Evolutionary conservation across 768 basidiomycete genomes (phyloP), one percentile per base, ranked within the genome.

Genomic region (Tubosaeta brunneosetosa): DNA sequence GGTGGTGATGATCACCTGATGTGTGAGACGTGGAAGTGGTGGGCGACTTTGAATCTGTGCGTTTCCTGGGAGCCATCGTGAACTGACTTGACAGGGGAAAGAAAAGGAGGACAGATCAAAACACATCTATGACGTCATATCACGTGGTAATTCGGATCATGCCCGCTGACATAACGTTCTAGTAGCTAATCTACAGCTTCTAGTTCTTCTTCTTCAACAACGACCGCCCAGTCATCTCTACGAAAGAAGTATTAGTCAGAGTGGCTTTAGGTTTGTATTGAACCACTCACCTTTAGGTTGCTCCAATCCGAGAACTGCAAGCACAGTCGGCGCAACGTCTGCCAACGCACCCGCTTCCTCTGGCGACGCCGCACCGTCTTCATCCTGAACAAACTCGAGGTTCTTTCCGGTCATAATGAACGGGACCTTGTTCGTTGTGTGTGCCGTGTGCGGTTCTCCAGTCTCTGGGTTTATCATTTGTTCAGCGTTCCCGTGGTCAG

Each of bases 401-500:
- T 73, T 77, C 59, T 82, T 74, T 6, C 84, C 88, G 7, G 86
- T 84, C 73, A 92, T 83, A 61, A 95, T 92, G 75, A 95, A 91
- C 13, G 93, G 93, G 9, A 95, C 93, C 44, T 71, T 61, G 71
- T 92, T 94, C 52, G 87, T 91, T 36, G 88, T 91, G 64, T 92
- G 89, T n/a, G 90, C 88, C 10, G 93, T 97, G 69, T 94, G 91
- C 14, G 94, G 92, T 40, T 81, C 85, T 34, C 88, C 89, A 0
- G 91, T 94, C 58, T 84, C 79, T 3, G 77, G 76, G 69, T 94
- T 88, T 55, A 84, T 73, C 93, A 94, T 94, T 73, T 94, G 89
- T 70, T 95, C 93, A 38, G 93, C 94, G 66, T 97, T 97, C 4
- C 94, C 94, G 68, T 97, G 94, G 68, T 97, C 94, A 12, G 94